phyloP scores from a whole-genome alignment of 495 filamentous ascomycete species.

The Darksidea phi region DNA sequence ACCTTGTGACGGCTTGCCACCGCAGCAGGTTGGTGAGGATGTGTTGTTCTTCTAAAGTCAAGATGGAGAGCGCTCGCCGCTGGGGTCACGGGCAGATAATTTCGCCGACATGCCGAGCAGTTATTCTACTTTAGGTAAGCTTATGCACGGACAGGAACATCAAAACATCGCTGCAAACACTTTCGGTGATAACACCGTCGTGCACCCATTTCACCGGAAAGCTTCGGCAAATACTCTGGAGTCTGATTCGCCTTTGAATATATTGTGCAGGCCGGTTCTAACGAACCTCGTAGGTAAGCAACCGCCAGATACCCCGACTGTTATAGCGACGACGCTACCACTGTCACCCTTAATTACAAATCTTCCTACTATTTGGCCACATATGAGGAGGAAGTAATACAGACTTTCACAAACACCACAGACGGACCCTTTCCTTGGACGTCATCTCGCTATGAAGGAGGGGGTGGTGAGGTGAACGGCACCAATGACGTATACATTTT shows the following conservation, averaged over 20 bases:
- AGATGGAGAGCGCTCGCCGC: too few relatives aligned
- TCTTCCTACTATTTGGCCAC: slow-evolving; percentile 19
- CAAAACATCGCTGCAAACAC: neutral
- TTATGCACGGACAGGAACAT: neutral
- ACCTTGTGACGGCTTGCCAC: too few relatives aligned
- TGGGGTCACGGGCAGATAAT: neutral
- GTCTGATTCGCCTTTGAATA: too few relatives aligned
- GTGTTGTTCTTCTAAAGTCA: too few relatives aligned
- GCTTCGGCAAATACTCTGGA: neutral
- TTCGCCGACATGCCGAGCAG: neutral
- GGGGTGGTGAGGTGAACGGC: neutral
- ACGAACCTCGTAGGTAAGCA: too few relatives aligned
- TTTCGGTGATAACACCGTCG: too few relatives aligned
- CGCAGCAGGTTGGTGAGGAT: too few relatives aligned
- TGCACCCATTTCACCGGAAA: neutral
- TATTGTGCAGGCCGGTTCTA: too few relatives aligned
- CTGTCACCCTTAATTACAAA: too few relatives aligned
- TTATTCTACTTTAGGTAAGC: neutral
- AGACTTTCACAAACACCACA: slow-evolving; percentile 20
- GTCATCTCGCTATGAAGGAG: neutral
- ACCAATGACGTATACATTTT: slow-evolving; percentile 1
- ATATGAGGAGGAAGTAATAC: slow-evolving; percentile 14
- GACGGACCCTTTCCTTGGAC: slow-evolving; percentile 12
- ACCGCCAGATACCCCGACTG: too few relatives aligned
- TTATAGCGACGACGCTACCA: too few relatives aligned